A percentile compares a stretch with the other conserved stretches of the same genome.
These are phyloP conservation scores for Kalmusia sp. DNA, from an alignment of 2,329 filamentous ascomycete species.

Conservation along the genomic window DNA sequence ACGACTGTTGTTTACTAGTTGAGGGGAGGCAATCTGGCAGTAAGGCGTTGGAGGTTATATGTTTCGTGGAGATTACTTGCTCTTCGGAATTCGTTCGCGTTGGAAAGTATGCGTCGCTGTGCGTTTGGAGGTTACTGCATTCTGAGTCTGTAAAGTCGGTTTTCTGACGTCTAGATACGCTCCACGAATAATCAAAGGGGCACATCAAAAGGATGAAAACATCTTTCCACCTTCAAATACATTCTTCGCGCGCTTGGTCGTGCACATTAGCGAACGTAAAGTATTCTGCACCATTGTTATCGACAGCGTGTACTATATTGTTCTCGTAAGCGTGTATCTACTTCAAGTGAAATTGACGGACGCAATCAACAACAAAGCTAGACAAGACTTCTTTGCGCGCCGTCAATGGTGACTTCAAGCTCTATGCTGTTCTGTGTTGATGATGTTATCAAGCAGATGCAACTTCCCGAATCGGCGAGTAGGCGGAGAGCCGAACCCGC, in stretches of 20 bases:
- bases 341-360: too few relatives aligned
- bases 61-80: not conserved
- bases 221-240: not conserved
- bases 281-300: too few relatives aligned
- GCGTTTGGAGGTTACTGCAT: too few relatives aligned
- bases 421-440: not conserved
- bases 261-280: too few relatives aligned
- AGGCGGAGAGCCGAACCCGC: not conserved
- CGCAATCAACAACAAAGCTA: too few relatives aligned
- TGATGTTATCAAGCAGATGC: not conserved
- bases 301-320: too few relatives aligned
- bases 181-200: not conserved
- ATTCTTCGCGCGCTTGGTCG: not conserved
- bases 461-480: not conserved
- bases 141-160: not conserved
- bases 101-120: not conserved
- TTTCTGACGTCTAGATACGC: not conserved
- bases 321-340: too few relatives aligned
- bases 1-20: too few relatives aligned
- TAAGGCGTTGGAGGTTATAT: slow-evolving; percentile 17
- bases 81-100: not conserved
- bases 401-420: too few relatives aligned
- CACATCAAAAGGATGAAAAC: not conserved
- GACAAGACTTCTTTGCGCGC: too few relatives aligned
- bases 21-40: not conserved